Conservation (phyloP, 805 yeast genomes). For the Wickerhamomyces xylosicus region DNA sequence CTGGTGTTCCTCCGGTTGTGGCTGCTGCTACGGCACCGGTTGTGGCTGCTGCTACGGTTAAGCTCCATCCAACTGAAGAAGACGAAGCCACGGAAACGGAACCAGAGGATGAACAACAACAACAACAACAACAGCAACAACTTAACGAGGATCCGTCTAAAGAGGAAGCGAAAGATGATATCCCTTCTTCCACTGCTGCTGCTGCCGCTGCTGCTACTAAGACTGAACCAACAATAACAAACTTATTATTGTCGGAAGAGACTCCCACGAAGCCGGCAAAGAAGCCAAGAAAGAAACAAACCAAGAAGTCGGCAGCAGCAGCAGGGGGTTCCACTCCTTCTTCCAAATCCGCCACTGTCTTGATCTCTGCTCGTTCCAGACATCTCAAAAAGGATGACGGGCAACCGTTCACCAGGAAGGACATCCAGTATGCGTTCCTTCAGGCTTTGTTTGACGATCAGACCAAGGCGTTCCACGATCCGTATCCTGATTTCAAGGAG, state of each 20-base stretch:
- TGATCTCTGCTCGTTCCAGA: slow-evolving; percentile 27
- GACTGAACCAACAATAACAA: no score
- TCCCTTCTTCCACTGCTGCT: no score
- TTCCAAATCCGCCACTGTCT: slow-evolving; percentile 9
- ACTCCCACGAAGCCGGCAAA: slow-evolving; percentile 2
- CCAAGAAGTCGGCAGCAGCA: slow-evolving; percentile 8
- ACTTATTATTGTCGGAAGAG: no score
- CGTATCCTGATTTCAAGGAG: slow-evolving; percentile 33
- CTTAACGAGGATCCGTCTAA: no score
- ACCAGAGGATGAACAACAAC: not conserved
- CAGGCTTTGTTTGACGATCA: slow-evolving; percentile 52
- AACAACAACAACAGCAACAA: not conserved
- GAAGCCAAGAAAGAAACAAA: slow-evolving; percentile 7
- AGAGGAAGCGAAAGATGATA: no score
- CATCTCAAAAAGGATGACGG: slow-evolving; percentile 87
- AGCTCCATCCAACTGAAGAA: not conserved
- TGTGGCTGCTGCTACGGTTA: not conserved
- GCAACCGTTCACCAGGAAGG: slow-evolving; percentile 81
- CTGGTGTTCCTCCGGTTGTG: no score
- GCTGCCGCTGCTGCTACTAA: no score
- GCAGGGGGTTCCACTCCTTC: not conserved
- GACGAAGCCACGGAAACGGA: not conserved
- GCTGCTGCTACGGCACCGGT: not conserved
- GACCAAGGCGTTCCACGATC: slow-evolving; percentile 57
- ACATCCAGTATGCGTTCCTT: slow-evolving; percentile 77